Base-by-base conservation (phyloP, 2,329 filamentous ascomycete genomes). In the Proliferodiscus dingleyae region DNA sequence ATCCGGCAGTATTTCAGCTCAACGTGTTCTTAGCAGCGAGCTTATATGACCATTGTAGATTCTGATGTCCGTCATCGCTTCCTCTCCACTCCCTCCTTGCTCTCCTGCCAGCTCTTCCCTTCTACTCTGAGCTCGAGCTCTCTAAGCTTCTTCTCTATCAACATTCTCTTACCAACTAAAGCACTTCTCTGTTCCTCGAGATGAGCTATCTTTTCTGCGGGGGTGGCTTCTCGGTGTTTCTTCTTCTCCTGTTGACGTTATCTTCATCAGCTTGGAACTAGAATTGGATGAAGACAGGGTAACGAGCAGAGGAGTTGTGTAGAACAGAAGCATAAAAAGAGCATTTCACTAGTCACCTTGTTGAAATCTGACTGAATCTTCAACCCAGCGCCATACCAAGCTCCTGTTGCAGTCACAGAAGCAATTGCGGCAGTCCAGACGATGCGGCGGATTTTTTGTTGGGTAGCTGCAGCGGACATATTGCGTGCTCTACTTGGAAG, bases 331-430 rank as follows among this genome's bases (percentile, higher is more conserved):
- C 16, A 18, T 8, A 8, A 3, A 26, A 4, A 15, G 29, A 18
- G 38, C 18, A 37, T 62, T 34, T 64, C n/a, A n/a, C n/a, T n/a
- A n/a, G n/a, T n/a, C n/a, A 81, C 78, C 68, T 78, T 62, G 44
- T 69, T 68, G 29, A 67, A 61, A 40, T 81, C 73, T 51, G 71
- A 66, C 24, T 71, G 63, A 3, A 69, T 73, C 60, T 81, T 81
- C 49, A 83, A 52, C 5, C 72, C 71, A 16, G 80, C 80, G 19
- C 80, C 80, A 55, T 80, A 82, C 50, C 75, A 69, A 4, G 77
- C 71, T 41, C 80, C 79, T 1, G 71, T 72, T 5, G 74, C 73
- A 1, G 78, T 80, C 37, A 80, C 71, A 13, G 74, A 71, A 8
- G 75, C 70, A 15, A 82, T 70, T 3, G 73, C 70, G 28, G 68